Conservation (phyloP, 1,284 basidiomycete species). For the Irpex sp. region DNA sequence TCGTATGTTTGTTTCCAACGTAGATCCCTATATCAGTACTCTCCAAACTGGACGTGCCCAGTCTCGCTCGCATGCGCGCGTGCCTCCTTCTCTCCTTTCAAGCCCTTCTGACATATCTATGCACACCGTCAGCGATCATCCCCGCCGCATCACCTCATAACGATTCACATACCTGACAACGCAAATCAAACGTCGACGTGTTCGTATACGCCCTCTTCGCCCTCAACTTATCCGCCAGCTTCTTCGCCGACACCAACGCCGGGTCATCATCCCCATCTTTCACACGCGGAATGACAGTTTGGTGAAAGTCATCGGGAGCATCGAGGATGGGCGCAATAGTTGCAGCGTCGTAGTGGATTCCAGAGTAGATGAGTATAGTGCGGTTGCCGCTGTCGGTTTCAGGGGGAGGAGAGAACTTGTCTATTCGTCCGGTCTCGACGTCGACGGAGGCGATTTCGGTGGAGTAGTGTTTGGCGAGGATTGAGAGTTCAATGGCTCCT, state of each 20-base stretch:
- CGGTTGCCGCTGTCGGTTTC: slow-evolving; percentile 32
- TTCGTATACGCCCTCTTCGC: slow-evolving; percentile 85
- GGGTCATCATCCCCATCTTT: slow-evolving; percentile 43
- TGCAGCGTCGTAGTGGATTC: slow-evolving; percentile 92
- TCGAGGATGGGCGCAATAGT: slow-evolving; percentile 75
- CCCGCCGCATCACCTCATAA: neutral
- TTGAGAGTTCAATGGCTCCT: slow-evolving; percentile 86
- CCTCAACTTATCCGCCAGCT: slow-evolving; percentile 70
- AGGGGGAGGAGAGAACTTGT: slow-evolving; percentile 67
- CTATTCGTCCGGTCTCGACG: slow-evolving; percentile 88
- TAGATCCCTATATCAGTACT: slow-evolving; percentile 53
- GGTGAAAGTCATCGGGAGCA: slow-evolving; percentile 83
- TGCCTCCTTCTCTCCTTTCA: slow-evolving; percentile 93
- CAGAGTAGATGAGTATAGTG: slow-evolving; percentile 83
- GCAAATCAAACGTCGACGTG: slow-evolving; percentile 84
- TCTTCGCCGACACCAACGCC: slow-evolving; percentile 63
- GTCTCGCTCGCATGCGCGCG: slow-evolving; percentile 82
- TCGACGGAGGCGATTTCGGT: slow-evolving; percentile 90
- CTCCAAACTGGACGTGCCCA: slow-evolving; percentile 85
- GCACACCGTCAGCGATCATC: slow-evolving; percentile 23
- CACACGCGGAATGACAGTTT: slow-evolving; percentile 74
- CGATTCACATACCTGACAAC: slow-evolving; percentile 61
- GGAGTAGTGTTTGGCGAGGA: slow-evolving; percentile 76
- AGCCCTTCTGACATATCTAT: slow-evolving; percentile 69
- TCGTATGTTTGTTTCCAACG: neutral